Percentiles rank a stretch among this genome's conserved stretches.
These are phyloP conservation scores for Begonia peltatifolia DNA, from an alignment of 306 rosid genomes.

Conservation along the genomic window DNA sequence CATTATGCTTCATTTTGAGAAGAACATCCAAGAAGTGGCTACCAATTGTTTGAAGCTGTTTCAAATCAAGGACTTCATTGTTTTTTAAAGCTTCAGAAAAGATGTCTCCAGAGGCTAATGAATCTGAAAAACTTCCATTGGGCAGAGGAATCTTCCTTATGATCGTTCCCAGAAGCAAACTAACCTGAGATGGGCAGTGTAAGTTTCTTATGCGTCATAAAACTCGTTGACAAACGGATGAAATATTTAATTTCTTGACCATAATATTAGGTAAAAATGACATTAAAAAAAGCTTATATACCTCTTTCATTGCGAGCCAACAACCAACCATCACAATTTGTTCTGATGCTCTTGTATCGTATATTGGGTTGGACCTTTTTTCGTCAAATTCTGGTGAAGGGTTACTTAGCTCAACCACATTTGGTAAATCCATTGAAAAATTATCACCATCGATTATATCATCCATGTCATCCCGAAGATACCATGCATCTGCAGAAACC, in stretches of 20 bases:
- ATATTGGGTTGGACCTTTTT: slow-evolving; percentile 23
- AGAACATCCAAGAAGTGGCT: slow-evolving; percentile 95
- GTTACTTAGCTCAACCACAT: slow-evolving; percentile 26
- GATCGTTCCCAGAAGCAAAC: slow-evolving; percentile 93
- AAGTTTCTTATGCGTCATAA: neutral
- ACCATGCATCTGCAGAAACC: slow-evolving; percentile 95
- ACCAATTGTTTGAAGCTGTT: slow-evolving; percentile 80
- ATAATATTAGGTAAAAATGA: slow-evolving; percentile 1
- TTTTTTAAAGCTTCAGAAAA: slow-evolving; percentile 24
- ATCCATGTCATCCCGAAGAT: slow-evolving; percentile 86
- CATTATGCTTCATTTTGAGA: slow-evolving; percentile 96
- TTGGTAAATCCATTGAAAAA: slow-evolving; percentile 45
- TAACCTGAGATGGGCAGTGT: slow-evolving; percentile 41
- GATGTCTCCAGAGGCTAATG: slow-evolving; percentile 19
- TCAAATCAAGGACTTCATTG: slow-evolving; percentile 56
- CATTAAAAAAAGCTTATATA: slow-evolving; percentile 15
- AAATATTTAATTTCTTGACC: neutral
- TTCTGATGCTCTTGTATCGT: slow-evolving; percentile 47
- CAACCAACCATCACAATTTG: slow-evolving; percentile 98
- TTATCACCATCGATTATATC: slow-evolving; percentile 53
- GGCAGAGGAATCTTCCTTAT: slow-evolving; percentile 84
- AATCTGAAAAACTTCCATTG: slow-evolving; percentile 27
- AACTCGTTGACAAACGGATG: neutral
- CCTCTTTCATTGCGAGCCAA: slow-evolving; percentile 99
- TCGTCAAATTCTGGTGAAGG: slow-evolving; percentile 32